Base-by-base conservation (phyloP, 2,329 filamentous ascomycete species). In the Hortaea werneckii region DNA sequence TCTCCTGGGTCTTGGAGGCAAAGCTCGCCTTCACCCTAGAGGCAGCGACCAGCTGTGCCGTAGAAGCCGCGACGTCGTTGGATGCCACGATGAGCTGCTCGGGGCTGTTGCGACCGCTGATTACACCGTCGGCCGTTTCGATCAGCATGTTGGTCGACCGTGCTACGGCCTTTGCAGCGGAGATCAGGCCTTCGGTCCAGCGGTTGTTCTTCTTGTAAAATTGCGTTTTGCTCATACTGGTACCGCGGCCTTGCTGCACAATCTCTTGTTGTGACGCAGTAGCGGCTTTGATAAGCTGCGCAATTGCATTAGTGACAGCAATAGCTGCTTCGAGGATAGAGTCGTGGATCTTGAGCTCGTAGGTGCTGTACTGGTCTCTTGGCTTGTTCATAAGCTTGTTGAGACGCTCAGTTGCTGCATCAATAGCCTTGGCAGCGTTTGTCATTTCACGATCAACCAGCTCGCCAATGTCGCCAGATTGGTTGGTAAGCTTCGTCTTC, bases 131-230 rank as follows among this genome's bases (percentile, higher is more conserved):
- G 0, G 92, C 92, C 5, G 92, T 98, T 74, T 98, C 92, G 60
- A 98, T 98, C 55, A 98, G 79, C 37, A 83, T 92, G 70, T 95
- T 96, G 8, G 92, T 98, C 11, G 88, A 94, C 1, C 78, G 78
- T 3, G 92, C 92, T 12, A 98, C 92, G 1, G 92, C 92, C 71
- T 98, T 98, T 53, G 92, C 90, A 0, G 92, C 92, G 34, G 87
- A 95, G 63, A 98, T 95, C 50, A 98, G 80, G 41, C 92, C 92
- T 63, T 98, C 92, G 0, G 92, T 98, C 92, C 92, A 98, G 43
- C 92, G 80, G 70, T 96, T 98, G 77, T 98, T 95, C 75, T 96
- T 96, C 78, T 96, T 96, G 81, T 98, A 98, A 67, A 98, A 98
- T 26, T 89, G 88, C 1, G 89, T 94, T 47, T 83, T 79, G 39